Evolutionary conservation across 179 eudicot species (phyloP), one percentile per base, ranked within the genome.

Genomic region (Beta macrorhiza): DNA sequence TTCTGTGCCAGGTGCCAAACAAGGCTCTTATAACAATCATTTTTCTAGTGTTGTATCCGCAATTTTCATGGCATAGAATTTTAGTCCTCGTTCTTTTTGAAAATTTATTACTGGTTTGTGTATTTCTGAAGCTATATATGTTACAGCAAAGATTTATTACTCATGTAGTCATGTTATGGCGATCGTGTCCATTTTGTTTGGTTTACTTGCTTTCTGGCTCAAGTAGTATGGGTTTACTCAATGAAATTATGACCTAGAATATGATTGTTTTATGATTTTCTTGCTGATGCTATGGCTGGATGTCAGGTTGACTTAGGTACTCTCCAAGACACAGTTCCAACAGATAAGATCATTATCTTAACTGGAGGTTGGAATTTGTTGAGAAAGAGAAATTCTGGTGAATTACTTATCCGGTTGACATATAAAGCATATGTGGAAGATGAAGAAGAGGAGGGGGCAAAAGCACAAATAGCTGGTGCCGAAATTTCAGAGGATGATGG

Each of bases 381-480:
- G 76, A 85, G 92, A 56, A 90, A 87, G 84, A 81, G 91, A 72
- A 85, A 87, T 67, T 85, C 89, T 7, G 98, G 96, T 44, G 99
- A 96, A 82, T 64, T 93, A 83, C 90, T 92, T 75, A 89, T 96
- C 64, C 91, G 97, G 61, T 81, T 96, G 77, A 93, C 99, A 22
- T 96, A 96, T 84, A 96, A 94, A 90, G 99, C 94, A 72, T 94
- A 94, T 84, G 99, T 93, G 22, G 98, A 94, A 88, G 98, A 96
- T 84, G 99, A 96, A 88, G 98, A 95, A 79, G 98, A 92, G 72
- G 97, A 94, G 82, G 85, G 82, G 70, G 82, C 78, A 10, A 88
- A 85, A 75, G 78, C 82, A 72, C 84, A 79, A 49, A 81, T 74
- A 64, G 59, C 59, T 64, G 87, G 89, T 73, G 49, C 87, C 22